Conservation (phyloP, 176 grass and related monocot genomes). For the Paspalum notatum region DNA sequence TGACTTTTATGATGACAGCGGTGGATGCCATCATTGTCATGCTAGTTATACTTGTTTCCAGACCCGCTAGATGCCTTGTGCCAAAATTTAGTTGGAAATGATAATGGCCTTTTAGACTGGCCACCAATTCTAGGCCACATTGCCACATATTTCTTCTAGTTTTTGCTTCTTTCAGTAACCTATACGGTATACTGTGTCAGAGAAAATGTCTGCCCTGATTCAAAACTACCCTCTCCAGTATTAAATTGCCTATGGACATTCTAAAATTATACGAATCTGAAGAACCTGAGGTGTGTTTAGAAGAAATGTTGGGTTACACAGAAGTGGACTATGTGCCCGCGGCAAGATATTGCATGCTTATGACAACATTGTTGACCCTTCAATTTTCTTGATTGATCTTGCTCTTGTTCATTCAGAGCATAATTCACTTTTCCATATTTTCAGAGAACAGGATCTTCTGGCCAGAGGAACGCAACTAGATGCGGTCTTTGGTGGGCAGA, state of each 20-base stretch:
- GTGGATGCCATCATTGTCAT: neutral
- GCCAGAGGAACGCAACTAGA: conserved; percentile 92
- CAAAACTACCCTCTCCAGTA: neutral
- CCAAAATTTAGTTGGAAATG: neutral
- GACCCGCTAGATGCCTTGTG: neutral
- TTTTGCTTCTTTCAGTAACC: neutral
- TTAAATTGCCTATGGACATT: conserved; percentile 10
- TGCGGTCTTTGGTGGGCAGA: conserved; percentile 99
- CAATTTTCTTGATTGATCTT: conserved; percentile 23
- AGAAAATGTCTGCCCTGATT: neutral
- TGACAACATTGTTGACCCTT: neutral
- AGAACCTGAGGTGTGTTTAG: conserved; percentile 8
- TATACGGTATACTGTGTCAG: neutral
- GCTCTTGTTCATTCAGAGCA: conserved; percentile 17
- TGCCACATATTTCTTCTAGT: neutral
- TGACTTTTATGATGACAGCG: neutral
- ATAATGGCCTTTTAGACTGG: neutral
- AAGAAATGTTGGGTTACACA: neutral
- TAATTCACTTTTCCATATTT: conserved; percentile 40
- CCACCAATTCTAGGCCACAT: neutral
- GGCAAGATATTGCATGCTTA: neutral
- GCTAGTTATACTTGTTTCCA: neutral
- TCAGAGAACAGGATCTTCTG: conserved; percentile 83
- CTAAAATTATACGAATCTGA: neutral
- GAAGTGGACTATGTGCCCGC: neutral